phyloP scores from a whole-genome alignment of 2,329 filamentous ascomycete genomes.

The Phoma sp. region DNA sequence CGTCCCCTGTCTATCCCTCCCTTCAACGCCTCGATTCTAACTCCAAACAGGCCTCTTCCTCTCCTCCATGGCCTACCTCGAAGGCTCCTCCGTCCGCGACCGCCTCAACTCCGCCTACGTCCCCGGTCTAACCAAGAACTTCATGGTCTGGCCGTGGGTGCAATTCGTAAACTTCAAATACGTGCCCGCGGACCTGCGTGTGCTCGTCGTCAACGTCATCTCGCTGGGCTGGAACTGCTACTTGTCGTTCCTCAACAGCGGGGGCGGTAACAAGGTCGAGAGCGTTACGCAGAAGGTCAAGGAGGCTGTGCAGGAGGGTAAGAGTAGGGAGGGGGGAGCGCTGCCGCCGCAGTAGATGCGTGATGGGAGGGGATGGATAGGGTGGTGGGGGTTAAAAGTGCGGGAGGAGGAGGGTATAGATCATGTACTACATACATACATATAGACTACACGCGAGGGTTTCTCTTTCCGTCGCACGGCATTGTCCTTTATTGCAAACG shows the following conservation, averaged over 20 bases:
- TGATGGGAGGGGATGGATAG: not conserved
- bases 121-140: conserved; percentile 80
- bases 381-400: not conserved
- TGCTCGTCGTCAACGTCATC: conserved; percentile 86
- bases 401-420: too few relatives aligned
- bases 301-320: conserved; percentile 15
- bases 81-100: conserved; percentile 69
- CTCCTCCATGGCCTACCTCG: conserved; percentile 81
- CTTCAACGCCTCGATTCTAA: too few relatives aligned
- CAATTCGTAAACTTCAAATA: conserved; percentile 89
- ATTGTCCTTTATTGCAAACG: too few relatives aligned
- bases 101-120: conserved; percentile 76
- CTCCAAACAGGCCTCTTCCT: conserved; percentile 73
- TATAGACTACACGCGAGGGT: too few relatives aligned
- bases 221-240: conserved; percentile 53
- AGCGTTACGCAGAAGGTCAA: not conserved
- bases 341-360: conserved; percentile 33
- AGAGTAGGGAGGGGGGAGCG: conserved; percentile 33
- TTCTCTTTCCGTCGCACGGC: too few relatives aligned
- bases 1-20: conserved; percentile 36
- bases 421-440: too few relatives aligned
- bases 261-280: conserved; percentile 28
- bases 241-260: conserved; percentile 48
- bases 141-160: conserved; percentile 85
- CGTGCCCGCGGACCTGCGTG: conserved; percentile 80